These are phyloP conservation scores for Nicotiana rustica DNA, from an alignment of 305 asterid species.

Conservation along the genomic window DNA sequence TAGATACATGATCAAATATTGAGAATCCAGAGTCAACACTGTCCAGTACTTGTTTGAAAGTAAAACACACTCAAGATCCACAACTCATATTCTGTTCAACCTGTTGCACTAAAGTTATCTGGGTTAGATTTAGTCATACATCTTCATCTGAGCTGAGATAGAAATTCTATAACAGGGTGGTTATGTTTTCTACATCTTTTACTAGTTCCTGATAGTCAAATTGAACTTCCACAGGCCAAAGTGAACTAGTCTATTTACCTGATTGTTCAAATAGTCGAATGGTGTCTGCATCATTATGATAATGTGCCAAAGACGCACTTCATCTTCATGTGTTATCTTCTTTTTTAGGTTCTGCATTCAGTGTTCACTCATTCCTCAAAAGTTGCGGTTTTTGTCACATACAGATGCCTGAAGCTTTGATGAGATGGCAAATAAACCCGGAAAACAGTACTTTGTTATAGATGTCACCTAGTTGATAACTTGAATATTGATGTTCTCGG, in stretches of 20 bases:
- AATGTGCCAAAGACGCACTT: neutral
- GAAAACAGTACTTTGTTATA: neutral
- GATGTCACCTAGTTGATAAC: neutral
- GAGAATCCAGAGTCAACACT: neutral
- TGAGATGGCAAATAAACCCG: neutral
- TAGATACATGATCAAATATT: neutral
- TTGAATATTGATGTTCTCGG: slow-evolving; percentile 19
- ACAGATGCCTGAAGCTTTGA: neutral
- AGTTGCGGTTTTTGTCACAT: neutral
- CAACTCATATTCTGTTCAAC: neutral
- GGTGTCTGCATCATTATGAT: neutral
- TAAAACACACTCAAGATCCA: neutral
- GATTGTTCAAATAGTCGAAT: neutral
- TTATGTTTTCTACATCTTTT: neutral
- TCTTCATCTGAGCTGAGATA: neutral
- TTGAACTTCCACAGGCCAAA: neutral
- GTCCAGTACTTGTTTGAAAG: neutral
- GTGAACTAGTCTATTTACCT: neutral
- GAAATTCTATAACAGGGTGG: neutral
- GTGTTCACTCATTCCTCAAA: neutral
- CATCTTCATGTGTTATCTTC: neutral
- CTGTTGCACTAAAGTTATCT: neutral
- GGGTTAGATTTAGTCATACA: neutral
- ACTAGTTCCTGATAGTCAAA: neutral
- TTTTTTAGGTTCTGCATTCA: neutral